Evolutionary conservation across 108 stramenopile genomes (phyloP), one percentile per base, ranked within the genome.

Genomic region (Nitzschia palea): DNA sequence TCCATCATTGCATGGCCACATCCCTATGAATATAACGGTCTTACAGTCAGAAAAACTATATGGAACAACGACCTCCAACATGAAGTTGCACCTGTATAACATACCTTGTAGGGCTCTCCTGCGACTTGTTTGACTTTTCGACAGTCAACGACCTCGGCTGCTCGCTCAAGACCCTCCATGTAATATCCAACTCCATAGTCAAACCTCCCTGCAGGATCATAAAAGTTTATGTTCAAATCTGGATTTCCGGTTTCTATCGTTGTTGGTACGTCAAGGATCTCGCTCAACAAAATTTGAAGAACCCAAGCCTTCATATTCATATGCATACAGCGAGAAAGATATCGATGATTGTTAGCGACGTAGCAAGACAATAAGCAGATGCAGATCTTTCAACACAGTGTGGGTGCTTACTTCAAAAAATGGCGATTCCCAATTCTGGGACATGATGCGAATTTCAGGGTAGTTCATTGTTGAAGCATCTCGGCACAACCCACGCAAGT

Each of bases 361-460:
- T 22, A 26, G 25, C n/a, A n/a, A n/a, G n/a, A n/a, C n/a, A n/a
- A n/a, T n/a, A n/a, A n/a, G 14, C 5, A 5, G 6, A 12, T 2
- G 20, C 23, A 22, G 1, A 26, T 26, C 51, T 14, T 17, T 2
- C 23, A 79, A 20, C 23, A 79, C 74, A 58, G 73, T 72, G 4
- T 69, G n/a, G 9, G 74, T 62, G 65, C 70, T 74, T 0, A 37
- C 44, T 2, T 54, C 43, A 15, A 79, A 36, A 45, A 67, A 67
- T 29, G 70, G 6, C 0, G 63, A 44, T 28, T 80, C 79, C 79
- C 79, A 80, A 44, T 80, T 62, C 3, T 60, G 47, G 10, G 53
- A 26, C 1, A 48, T 2, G 0, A 67, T 57, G n/a, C 79, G 60
- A 17, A 76, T 56, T 47, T 80, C 79, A 9, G 42, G 33, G 63